Conservation (phyloP, 345 rosid species). For the Reutealis trisperma region DNA sequence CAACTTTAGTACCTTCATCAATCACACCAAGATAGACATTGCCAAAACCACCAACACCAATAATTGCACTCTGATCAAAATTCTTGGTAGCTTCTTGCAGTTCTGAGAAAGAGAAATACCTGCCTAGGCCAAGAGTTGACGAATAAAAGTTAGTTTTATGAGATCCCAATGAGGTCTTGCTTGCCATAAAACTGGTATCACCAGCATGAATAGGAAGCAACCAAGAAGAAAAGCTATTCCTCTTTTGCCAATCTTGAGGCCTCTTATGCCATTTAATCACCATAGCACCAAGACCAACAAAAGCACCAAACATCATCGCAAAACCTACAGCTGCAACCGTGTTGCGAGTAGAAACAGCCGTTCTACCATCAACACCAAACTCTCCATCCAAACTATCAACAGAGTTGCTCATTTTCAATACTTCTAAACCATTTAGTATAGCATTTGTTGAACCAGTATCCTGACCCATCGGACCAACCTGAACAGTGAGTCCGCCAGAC, state of each 20-base stretch:
- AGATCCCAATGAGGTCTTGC: constrained; percentile 57
- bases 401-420: constrained; percentile 72
- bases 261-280: constrained; percentile 75
- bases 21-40: constrained; percentile 67
- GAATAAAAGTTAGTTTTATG: constrained; percentile 54
- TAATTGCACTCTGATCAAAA: constrained; percentile 59
- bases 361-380: constrained; percentile 65
- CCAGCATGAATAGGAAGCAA: constrained; percentile 73
- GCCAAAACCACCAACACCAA: constrained; percentile 85
- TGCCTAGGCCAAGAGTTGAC: constrained; percentile 67
- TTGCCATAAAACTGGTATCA: constrained; percentile 62
- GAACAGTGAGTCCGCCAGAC: constrained; percentile 45
- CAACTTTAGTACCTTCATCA: constrained; percentile 72
- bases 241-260: constrained; percentile 82
- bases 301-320: constrained; percentile 88
- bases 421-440: constrained; percentile 69
- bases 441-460: constrained; percentile 58
- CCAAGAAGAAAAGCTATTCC: constrained; percentile 85
- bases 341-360: constrained; percentile 33
- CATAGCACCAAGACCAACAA: constrained; percentile 83
- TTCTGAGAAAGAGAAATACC: constrained; percentile 63
- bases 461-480: constrained; percentile 63
- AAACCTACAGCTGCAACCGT: constrained; percentile 76
- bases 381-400: constrained; percentile 76
- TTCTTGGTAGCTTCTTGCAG: constrained; percentile 74